Base-by-base conservation (phyloP, 805 yeast species). In the Hanseniaspora clermontiae region DNA sequence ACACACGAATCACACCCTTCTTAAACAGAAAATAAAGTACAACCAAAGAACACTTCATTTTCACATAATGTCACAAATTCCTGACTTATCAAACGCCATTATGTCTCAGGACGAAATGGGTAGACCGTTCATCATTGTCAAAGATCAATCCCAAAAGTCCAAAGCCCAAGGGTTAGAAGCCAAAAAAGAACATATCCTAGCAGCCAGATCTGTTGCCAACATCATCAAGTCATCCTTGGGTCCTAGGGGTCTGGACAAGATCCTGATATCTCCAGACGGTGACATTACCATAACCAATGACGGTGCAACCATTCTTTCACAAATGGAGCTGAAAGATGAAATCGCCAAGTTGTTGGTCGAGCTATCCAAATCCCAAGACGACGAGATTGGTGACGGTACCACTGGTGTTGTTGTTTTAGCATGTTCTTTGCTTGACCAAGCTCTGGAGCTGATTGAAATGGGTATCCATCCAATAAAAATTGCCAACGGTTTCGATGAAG, bases 21-120 rank as follows among this genome's bases (percentile, higher is more conserved):
- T 24, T 4, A 24, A 24, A 24, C 27, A 24, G 5, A 24, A 24
- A 7, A 48, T n/a, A 38, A 15, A 37, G n/a, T n/a, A 38, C 38
- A 11, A 4, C 24, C 43, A 11, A 40, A 20, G 20, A 10, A 20
- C 12, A 36, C 15, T 11, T 3, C 43, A 20, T 14, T 11, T 24
- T 19, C n/a, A 39, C n/a, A 15, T 3, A 20, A 53, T 46, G 57
- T 53, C 57, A 15, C 54, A 39, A 59, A 72, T 73, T 85, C 96
- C 96, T 43, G 98, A 93, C 70, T 76, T 93, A 78, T 90, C 97
- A 63, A 93, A 95, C 66, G 98, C 98, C 71, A 89, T 93, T 64
- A 88, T 93, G 75, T 97, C 98, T 3, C 98, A 91, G 72, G 99
- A 93, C 70, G 99, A 93, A 71, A 87, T 86, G 90, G 99, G 99